These are phyloP conservation scores for Cerrena zonata DNA, from an alignment of 1,284 basidiomycete species.

Conservation along the genomic window DNA sequence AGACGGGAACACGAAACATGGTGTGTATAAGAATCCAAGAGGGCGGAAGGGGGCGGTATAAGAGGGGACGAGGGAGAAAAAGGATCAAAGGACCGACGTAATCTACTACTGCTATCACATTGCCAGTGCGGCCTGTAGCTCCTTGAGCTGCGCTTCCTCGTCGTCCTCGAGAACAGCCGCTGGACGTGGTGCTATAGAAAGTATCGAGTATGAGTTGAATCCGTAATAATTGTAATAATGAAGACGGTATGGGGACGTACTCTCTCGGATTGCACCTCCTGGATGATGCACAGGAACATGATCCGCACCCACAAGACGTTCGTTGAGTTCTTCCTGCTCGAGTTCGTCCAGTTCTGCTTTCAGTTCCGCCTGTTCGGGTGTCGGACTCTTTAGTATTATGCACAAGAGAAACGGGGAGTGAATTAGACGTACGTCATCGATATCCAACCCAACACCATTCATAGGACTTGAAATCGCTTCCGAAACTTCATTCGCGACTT, in stretches of 20 bases:
- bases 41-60: constrained; percentile 3
- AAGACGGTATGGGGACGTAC: constrained; percentile 46
- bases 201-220: constrained; percentile 10
- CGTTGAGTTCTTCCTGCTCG: constrained; percentile 89
- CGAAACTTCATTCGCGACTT: constrained; percentile 91
- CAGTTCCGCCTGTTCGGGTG: constrained; percentile 65
- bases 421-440: constrained; percentile 65
- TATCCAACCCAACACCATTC: constrained; percentile 54
- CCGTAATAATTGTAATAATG: not conserved
- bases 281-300: constrained; percentile 87
- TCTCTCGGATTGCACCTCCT: constrained; percentile 47
- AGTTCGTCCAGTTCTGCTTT: constrained; percentile 82
- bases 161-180: constrained; percentile 74
- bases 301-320: constrained; percentile 82
- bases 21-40: constrained; percentile 9
- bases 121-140: constrained; percentile 86
- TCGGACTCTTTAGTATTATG: constrained; percentile 3
- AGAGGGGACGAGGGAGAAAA: constrained; percentile 10
- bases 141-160: constrained; percentile 87
- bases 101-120: constrained; percentile 53
- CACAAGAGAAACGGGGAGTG: not conserved
- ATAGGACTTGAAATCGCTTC: constrained; percentile 83
- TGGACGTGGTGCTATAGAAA: not conserved
- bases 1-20: constrained; percentile 1
- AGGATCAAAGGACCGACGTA: constrained; percentile 9